phyloP scores from a whole-genome alignment of 352 stramenopile genomes.

The Aphanomyces invadans region DNA sequence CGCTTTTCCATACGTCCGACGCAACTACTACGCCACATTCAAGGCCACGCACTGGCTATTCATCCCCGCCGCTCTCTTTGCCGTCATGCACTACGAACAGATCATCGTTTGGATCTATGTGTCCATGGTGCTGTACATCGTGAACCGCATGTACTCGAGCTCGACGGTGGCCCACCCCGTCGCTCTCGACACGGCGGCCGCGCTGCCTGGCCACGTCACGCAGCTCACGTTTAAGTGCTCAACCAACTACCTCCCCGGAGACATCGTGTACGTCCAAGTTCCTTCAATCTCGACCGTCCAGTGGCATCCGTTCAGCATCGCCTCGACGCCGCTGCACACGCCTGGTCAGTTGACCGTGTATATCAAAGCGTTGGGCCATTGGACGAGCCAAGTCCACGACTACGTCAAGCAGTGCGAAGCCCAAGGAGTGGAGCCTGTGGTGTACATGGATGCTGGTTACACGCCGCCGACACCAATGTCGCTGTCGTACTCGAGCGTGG shows the following conservation, averaged over 20 bases:
- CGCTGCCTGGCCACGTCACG: constrained; percentile 27
- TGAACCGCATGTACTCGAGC: constrained; percentile 32
- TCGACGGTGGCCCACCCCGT: constrained; percentile 30
- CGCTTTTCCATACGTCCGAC: constrained; percentile 35
- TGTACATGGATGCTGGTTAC: constrained; percentile 35
- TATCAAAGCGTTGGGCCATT: constrained; percentile 23
- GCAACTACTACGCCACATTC: constrained; percentile 37
- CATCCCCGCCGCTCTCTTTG: constrained; percentile 30
- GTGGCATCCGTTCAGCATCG: constrained; percentile 32
- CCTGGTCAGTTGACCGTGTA: constrained; percentile 30
- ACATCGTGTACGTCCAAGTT: constrained; percentile 72
- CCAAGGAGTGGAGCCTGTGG: constrained; percentile 25
- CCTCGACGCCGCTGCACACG: constrained; percentile 27
- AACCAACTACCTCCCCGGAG: constrained; percentile 49
- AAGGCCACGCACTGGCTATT: constrained; percentile 44
- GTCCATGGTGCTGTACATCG: constrained; percentile 34
- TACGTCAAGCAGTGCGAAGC: constrained; percentile 30
- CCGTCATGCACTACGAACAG: constrained; percentile 37
- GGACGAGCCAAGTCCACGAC: constrained; percentile 28
- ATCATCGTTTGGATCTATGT: constrained; percentile 43
- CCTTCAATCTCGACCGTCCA: constrained; percentile 54
- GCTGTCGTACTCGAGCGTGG: constrained; percentile 31
- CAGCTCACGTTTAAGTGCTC: constrained; percentile 35
- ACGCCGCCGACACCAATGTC: constrained; percentile 11
- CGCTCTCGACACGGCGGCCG: constrained; percentile 28